Percentiles rank a stretch among this genome's conserved stretches.
phyloP scores from a whole-genome alignment of 176 grass and related monocot genomes.

The Phoenix roebelenii region DNA sequence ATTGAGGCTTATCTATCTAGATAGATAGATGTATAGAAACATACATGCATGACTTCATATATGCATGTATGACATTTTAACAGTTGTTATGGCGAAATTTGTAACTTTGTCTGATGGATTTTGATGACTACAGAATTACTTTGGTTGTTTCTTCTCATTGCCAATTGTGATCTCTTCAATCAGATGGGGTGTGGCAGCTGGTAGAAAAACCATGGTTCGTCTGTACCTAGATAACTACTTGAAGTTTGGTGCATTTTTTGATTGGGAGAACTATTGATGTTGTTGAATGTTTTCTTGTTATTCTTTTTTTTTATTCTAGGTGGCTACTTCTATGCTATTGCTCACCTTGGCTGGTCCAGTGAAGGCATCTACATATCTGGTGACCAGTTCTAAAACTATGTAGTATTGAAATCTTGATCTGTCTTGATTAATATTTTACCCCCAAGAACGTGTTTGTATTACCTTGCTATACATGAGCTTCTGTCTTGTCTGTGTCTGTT shows the following conservation, averaged over 20 bases:
- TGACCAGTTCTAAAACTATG: constrained; percentile 14
- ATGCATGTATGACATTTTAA: no score
- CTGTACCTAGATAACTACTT: neutral
- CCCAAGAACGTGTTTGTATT: no score
- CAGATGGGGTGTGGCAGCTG: constrained; percentile 73
- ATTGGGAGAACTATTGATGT: neutral
- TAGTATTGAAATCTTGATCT: no score
- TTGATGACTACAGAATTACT: constrained; percentile 62
- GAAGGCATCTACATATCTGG: constrained; percentile 81
- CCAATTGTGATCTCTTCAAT: constrained; percentile 91
- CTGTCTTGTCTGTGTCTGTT: no score
- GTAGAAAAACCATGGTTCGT: constrained; percentile 84
- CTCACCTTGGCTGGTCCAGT: constrained; percentile 86
- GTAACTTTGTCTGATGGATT: neutral
- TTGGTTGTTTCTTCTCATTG: constrained; percentile 83
- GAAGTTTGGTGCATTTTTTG: no score
- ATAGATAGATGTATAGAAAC: no score
- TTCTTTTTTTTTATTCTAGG: constrained; percentile 28
- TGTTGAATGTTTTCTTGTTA: neutral
- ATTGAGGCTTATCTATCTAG: no score
- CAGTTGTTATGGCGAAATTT: no score
- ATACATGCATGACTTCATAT: no score
- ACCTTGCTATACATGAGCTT: no score
- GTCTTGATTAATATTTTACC: no score
- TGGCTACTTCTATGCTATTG: constrained; percentile 75